Evolutionary conservation across 192 early-diverging fungal genomes (phyloP), one percentile per base, ranked within the genome.

Genomic region (Coemansia sp.): DNA sequence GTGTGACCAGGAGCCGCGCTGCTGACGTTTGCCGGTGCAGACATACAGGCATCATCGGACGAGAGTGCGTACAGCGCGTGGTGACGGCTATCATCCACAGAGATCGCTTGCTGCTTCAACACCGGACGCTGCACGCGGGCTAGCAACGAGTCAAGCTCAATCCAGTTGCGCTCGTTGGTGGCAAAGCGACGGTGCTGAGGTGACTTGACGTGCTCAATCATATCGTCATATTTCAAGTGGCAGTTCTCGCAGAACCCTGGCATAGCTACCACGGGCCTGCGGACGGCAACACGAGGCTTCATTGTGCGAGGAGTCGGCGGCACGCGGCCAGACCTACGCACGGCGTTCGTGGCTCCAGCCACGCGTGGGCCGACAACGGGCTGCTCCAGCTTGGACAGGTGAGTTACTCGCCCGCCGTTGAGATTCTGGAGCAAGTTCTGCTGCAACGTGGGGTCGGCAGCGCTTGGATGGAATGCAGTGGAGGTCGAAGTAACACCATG

Each of bases 221-320:
- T 76, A 22, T 86, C 80, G 9, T 82, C 80, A 29, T 79, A 86
- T 62, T 86, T 86, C 5, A 63, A 74, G 18, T 73, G 74, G 64
- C 85, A 86, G 72, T 86, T 86, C 67, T 86, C 85, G 74, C 85
- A 86, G 61, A 79, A 86, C 0, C 85, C 85, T 3, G 80, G 85
- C 29, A 68, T 71, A 31, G 77, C 71, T 20, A 77, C 78, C 9
- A 57, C 72, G 0, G 77, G 74, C 6, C 77, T 74, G 12, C 78
- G 77, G 38, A 65, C 72, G 3, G 82, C 74, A 33, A 67, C 78
- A 8, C 75, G 74, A 7, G 78, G 46, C 68, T 85, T 85, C 38
- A 71, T 71, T 7, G 77, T 79, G 27, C 82, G 82, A 49, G 82
- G 77, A 22, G 59, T 49, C 16, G 74, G 77, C 33, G 78, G 77